A percentile compares a stretch with the other conserved stretches of the same genome.
phyloP scores from a whole-genome alignment of 345 rosid genomes.

The Lumnitzera racemosa region DNA sequence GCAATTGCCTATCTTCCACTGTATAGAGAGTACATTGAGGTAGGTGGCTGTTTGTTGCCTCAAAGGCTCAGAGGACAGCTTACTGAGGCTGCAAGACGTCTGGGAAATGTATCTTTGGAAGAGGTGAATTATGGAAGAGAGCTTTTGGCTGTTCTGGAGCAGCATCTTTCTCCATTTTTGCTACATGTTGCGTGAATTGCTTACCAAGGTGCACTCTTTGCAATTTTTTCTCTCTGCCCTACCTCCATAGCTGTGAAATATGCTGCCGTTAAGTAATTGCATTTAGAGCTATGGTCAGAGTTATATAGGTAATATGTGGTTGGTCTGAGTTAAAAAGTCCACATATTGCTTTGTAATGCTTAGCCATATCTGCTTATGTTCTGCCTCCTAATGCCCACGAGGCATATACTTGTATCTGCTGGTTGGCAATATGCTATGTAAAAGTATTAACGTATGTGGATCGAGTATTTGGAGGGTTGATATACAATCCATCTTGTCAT shows the following conservation, averaged over 20 bases:
- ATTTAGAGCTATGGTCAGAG: slow-evolving; percentile 20
- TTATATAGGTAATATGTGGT: slow-evolving; percentile 15
- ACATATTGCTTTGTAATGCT: no score
- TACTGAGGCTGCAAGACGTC: slow-evolving; percentile 65
- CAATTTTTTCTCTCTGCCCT: no score
- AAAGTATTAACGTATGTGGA: no score
- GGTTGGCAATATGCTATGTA: no score
- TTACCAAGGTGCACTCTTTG: not conserved
- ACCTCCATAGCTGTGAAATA: no score
- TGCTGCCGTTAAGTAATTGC: not conserved
- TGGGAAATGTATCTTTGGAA: slow-evolving; percentile 48
- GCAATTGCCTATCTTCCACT: slow-evolving; percentile 77
- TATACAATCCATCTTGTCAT: no score
- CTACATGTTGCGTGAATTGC: slow-evolving; percentile 19
- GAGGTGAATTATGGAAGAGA: slow-evolving; percentile 43
- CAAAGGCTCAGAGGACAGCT: slow-evolving; percentile 86
- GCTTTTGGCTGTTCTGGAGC: slow-evolving; percentile 63
- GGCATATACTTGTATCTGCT: no score
- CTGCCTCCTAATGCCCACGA: no score
- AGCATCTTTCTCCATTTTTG: slow-evolving; percentile 65
- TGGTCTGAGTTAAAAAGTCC: slow-evolving; percentile 1
- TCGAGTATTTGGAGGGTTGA: no score
- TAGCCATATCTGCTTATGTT: no score
- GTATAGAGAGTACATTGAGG: slow-evolving; percentile 65
- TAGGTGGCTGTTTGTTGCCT: slow-evolving; percentile 53